Evolutionary conservation across 78 protist genomes (phyloP), one percentile per base, ranked within the genome.

Genomic region (Polysphondylium violaceum): DNA sequence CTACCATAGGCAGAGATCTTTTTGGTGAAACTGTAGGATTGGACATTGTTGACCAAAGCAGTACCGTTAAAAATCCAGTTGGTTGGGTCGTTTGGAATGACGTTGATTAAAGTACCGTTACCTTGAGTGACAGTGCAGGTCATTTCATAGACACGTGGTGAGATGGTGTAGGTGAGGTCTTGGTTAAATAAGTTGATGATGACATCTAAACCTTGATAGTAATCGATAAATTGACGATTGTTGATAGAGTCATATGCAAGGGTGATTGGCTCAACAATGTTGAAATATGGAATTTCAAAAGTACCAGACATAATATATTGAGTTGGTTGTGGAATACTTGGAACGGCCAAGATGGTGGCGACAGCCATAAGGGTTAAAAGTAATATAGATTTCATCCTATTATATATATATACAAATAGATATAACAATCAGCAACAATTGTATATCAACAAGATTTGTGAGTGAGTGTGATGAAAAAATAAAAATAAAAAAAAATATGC

Each of bases 211-310:
- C 95, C 95, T 53, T 75, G 56, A 59, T 91, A 91, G 38, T 68
- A 71, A 35, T 61, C 56, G 35, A 91, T 91, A 74, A 74, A 74
- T 65, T 91, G 95, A 64, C 95, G 89, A 44, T 78, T 79, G 76
- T 91, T 91, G 36, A 71, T 74, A n/a, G 63, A 3, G 72, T 91
- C 95, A 38, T 79, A 91, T 44, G 67, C 43, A 33, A 91, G 56
- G 23, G 40, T 74, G 51, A 91, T 81, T 59, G 95, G 95, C 53
- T 91, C 95, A 23, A 60, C n/a, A 63, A 79, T 83, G 50, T 91
- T 91, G n/a, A 75, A 69, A 71, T 91, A 91, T 78, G 95, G 95
- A 25, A 91, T 72, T 3, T 27, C 17, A 43, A 91, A 91, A 27
- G 88, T 69, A 72, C 90, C 87, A 33, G 25, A 33, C 85, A 77